These are phyloP conservation scores for Digitaria exilis DNA, from an alignment of 202 grass and related monocot genomes.

Conservation along the genomic window DNA sequence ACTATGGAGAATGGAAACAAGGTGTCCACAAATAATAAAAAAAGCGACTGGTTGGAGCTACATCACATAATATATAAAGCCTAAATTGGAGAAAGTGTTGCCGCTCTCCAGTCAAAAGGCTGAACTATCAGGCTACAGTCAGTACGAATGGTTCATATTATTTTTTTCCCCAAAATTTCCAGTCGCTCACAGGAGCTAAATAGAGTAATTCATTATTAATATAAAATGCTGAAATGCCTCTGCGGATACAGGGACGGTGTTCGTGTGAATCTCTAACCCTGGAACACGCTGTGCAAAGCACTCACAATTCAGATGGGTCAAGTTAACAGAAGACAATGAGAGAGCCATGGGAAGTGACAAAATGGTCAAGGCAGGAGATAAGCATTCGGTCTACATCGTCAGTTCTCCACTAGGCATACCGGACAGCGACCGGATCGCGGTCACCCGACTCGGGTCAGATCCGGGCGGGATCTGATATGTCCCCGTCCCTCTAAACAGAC, in stretches of 20 bases:
- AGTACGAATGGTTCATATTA: background rate
- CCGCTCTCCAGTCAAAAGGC: background rate
- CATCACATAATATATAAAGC: background rate
- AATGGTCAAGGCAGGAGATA: conserved; percentile 40
- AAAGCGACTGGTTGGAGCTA: background rate
- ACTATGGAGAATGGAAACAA: background rate
- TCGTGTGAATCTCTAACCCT: background rate
- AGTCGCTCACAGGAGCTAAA: background rate
- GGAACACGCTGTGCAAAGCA: background rate
- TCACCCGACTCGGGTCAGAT: conserved; percentile 22
- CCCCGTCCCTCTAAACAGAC: background rate
- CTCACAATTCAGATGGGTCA: background rate
- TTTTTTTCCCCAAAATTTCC: background rate
- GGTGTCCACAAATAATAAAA: background rate
- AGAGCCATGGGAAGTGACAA: background rate
- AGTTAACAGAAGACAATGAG: background rate
- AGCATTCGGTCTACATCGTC: conserved; percentile 19
- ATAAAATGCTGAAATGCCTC: background rate
- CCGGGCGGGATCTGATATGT: conserved; percentile 17
- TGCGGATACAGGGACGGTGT: background rate
- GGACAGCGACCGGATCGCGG: background rate
- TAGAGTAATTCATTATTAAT: background rate
- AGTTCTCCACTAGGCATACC: background rate
- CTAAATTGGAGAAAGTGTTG: background rate
- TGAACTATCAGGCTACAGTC: background rate